Evolutionary conservation across 345 rosid genomes (phyloP).

Genomic region (Acer negundo): DNA sequence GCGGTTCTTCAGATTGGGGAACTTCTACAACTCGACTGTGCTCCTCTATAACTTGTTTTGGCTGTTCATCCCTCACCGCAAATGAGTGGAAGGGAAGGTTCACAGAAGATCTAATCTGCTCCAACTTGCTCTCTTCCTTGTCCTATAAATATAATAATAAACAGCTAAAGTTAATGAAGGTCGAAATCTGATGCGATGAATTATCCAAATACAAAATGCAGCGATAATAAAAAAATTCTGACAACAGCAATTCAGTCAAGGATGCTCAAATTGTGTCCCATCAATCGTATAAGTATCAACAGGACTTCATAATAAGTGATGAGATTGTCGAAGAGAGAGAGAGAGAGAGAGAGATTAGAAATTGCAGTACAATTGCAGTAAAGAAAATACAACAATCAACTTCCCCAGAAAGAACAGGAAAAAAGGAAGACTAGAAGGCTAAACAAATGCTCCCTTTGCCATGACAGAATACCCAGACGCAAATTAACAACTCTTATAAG

Average conservation of each 20-base stretch:
- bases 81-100: conserved; percentile 62
- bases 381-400: background rate
- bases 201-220: background rate
- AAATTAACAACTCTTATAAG: background rate
- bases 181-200: too few species aligned
- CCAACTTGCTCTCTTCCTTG: conserved; percentile 56
- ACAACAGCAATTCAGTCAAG: background rate
- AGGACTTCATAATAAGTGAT: background rate
- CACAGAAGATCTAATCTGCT: conserved; percentile 57
- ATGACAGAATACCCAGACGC: background rate
- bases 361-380: background rate
- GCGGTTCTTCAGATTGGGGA: conserved; percentile 29
- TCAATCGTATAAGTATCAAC: background rate
- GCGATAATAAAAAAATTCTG: background rate
- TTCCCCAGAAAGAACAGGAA: background rate
- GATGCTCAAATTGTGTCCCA: background rate
- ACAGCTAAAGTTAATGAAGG: conserved; percentile 2
- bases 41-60: conserved; percentile 30
- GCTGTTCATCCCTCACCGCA: conserved; percentile 31
- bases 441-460: background rate
- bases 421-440: background rate
- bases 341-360: background rate
- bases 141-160: conserved; percentile 37
- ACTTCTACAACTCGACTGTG: conserved; percentile 9
- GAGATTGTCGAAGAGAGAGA: background rate